Percentiles rank a stretch among this genome's conserved stretches.
phyloP scores from a whole-genome alignment of 2,329 filamentous ascomycete species.

The Diaporthe batatas region DNA sequence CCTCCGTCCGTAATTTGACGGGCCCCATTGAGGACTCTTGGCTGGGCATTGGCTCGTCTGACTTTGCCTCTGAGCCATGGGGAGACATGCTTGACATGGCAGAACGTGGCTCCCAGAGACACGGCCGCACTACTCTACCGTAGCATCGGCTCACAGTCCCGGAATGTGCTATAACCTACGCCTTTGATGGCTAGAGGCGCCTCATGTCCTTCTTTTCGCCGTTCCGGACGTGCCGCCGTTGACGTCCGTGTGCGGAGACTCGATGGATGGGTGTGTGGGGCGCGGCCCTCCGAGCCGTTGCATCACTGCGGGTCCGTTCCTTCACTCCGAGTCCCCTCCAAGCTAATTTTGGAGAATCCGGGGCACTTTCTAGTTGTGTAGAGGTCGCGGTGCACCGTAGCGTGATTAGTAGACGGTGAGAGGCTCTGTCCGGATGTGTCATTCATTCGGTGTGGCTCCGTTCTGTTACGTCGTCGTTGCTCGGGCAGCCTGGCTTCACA shows the following conservation, averaged over 20 bases:
- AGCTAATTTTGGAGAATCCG: too few relatives aligned
- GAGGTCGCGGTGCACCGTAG: not conserved
- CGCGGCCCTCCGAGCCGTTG: not conserved
- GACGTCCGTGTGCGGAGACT: not conserved
- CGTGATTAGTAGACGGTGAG: not conserved
- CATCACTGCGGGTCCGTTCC: not conserved
- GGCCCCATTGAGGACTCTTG: not conserved
- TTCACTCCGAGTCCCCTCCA: not conserved
- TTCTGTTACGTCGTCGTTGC: not conserved
- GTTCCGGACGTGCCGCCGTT: slow-evolving; percentile 5
- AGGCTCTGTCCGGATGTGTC: not conserved
- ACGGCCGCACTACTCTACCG: not conserved
- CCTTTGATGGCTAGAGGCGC: not conserved
- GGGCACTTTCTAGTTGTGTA: not conserved
- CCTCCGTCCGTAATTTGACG: not conserved
- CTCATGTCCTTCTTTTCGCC: not conserved
- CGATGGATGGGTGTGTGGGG: not conserved
- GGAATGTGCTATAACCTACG: not conserved
- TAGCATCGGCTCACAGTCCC: not conserved
- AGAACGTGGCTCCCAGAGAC: not conserved
- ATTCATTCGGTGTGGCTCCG: too few relatives aligned
- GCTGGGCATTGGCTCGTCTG: not conserved
- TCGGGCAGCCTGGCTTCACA: not conserved
- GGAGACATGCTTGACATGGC: too few relatives aligned
- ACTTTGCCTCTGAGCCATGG: not conserved